phyloP scores from a whole-genome alignment of 768 basidiomycete species.

The Boletus edulis region DNA sequence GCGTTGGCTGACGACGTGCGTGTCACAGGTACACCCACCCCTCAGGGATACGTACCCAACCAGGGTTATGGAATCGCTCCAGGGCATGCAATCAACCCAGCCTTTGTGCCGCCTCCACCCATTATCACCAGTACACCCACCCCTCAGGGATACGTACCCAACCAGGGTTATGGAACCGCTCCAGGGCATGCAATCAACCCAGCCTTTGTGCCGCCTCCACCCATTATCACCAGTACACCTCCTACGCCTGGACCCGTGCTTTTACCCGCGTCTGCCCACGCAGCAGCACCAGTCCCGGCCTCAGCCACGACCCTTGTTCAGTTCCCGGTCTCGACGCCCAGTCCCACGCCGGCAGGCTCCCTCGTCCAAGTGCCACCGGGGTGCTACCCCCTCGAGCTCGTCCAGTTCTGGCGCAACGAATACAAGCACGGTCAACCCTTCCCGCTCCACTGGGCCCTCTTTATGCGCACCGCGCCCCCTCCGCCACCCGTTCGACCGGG shows the following conservation, averaged over 20 bases:
- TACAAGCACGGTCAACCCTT: slow-evolving; percentile 3
- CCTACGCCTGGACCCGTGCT: too few species aligned
- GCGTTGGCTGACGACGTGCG: not conserved
- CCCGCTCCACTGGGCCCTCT: slow-evolving; percentile 30
- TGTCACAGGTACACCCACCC: not conserved
- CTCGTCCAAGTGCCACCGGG: slow-evolving; percentile 17
- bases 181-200: not conserved
- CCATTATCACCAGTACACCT: too few species aligned
- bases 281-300: not conserved
- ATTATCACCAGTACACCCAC: too few species aligned
- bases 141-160: not conserved
- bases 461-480: slow-evolving; percentile 21
- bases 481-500: too few species aligned
- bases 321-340: not conserved
- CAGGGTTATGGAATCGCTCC: not conserved
- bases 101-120: not conserved
- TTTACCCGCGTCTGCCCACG: too few species aligned
- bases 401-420: slow-evolving; percentile 30
- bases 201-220: not conserved
- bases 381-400: slow-evolving; percentile 24
- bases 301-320: not conserved
- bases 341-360: not conserved
- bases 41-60: not conserved
- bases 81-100: not conserved
- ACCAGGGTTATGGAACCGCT: too few species aligned